Evolutionary conservation across 257 asterid genomes (phyloP), one percentile per base, ranked within the genome.

Genomic region (Solanum tacnaense): DNA sequence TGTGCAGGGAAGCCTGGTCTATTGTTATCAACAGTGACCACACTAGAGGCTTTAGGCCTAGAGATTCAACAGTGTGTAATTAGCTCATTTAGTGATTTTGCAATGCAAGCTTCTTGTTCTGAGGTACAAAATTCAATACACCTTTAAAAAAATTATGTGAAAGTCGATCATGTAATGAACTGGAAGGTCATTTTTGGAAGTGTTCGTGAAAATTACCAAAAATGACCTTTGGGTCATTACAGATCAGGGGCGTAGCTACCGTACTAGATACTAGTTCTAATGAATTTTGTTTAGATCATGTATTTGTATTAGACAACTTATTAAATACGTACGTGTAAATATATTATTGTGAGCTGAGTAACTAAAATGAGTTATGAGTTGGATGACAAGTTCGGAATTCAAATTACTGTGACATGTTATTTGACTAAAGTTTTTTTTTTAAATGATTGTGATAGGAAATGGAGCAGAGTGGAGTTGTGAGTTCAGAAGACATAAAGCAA

Each of bases 21-120:
- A 88, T 83, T 95, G 92, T 88, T 92, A 73, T 95, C 98, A 82
- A 95, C 98, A 16, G 91, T 94, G 91, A 94, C 93, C 44, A 92
- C 96, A 36, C 87, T 94, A 7, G 98, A 95, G 74, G 95, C 96
- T 44, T 88, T 94, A 58, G 98, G 97, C 87, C 92, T 94, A 1
- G 97, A 95, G 84, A 93, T 95, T 87, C 90, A 95, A 9, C 98
- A 95, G 6, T 94, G 97, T 87, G 98, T 93, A 58, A 89, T 94
- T n/a, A 95, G 98, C 88, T 94, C 97, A 81, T 95, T 95, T 36
- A 92, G 91, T 89, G 98, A 94, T 83, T 94, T 95, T 87, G 73
- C 94, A 56, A 84, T 94, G 56, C 94, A 94, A 84, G 98, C 98
- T 89, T 94, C 98, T 82, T 94, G 96, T 91, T 91, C 91, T 2